Base-by-base conservation (phyloP, 306 rosid species). In the Mimosa pudica region DNA sequence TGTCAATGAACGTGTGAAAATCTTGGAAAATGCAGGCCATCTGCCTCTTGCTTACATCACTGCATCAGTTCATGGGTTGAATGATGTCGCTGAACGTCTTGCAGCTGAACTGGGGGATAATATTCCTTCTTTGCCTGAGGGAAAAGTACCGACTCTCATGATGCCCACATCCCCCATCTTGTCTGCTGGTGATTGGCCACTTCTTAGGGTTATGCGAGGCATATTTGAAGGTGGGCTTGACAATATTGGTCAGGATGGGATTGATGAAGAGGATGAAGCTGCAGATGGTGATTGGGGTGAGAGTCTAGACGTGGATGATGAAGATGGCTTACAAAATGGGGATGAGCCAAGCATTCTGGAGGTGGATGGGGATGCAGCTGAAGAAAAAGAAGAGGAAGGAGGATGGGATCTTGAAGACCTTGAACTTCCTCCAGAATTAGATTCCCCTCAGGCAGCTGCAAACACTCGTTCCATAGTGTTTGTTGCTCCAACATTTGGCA, bases 381-480 rank as follows among this genome's bases (percentile, higher is more conserved):
- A 87, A 87, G 98, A 86, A 71, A 85, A 87, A 10, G 97, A 87
- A 9, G 97, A 82, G 12, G 97, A 84, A 79, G 94, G 90, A 61
- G 98, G 98, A 75, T 94, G 98, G 98, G 94, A 87, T 63, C 92
- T 94, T 67, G 98, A 94, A 80, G 98, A 94, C 82, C 84, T 94
- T 87, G 97, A 90, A 74, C 92, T 94, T 3, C 97, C 90, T 63
- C 90, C 97, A 9, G 98, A 90, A 77, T 86, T 92, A 4, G 97
- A 92, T 48, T 92, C 94, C 12, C 97, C 97, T n/a, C 89, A 78
- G 84, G 88, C 89, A 69, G 85, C 91, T 32, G 86, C 73, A 70
- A 83, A 91, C 78, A 55, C 92, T 10, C 92, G 73, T 10, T 81
- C 91, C 24, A 76, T 90, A 10, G 90, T 71, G 71, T 94, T 94